Base-by-base conservation (phyloP, 805 yeast genomes). In the Lipomyces spencermartinsiae region DNA sequence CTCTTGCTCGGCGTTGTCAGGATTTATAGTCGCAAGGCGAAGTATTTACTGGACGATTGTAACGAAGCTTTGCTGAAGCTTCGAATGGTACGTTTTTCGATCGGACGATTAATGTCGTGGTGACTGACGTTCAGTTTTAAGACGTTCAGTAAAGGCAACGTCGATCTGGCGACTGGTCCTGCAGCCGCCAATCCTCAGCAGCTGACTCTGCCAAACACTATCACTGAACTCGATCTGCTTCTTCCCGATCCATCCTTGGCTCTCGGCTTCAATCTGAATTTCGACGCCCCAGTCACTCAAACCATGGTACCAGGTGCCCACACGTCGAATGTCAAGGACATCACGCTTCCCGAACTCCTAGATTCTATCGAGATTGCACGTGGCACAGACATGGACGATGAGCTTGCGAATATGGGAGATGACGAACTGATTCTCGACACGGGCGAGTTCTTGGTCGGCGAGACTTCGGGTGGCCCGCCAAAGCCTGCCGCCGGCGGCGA, bases 11-110 rank as follows among this genome's bases (percentile, higher is more conserved):
- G 97, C 61, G 92, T 93, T 3, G 96, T 92, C 46, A 83, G 92
- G 66, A 93, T 93, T 29, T 93, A 92, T 78, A 88, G 95, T 12
- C 82, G 94, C 68, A 91, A 93, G 78, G 92, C 97, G 34, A 89
- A 89, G 73, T 91, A 91, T 72, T 80, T 93, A 31, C 81, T 90
- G 61, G 96, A 92, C 65, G 98, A 93, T 76, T 94, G 92, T 54
- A 84, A 87, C 60, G 96, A 91, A 73, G 89, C 92, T 2, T 78
- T 92, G 67, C 79, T 87, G 71, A 89, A 87, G 73, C 81, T 93
- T 75, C 91, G 90, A 75, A 84, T 89, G 46, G 85, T 63, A 58
- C 16, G 68, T 22, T 49, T 34, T 46, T 16, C 16, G 34, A 56
- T 7, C 14, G 6, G 46, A 5, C 31, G 12, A 6, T n/a, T 33